A percentile compares a stretch with the other conserved stretches of the same genome.
Conservation (phyloP, 1,284 basidiomycete genomes). For the Xanthoconium separans region DNA sequence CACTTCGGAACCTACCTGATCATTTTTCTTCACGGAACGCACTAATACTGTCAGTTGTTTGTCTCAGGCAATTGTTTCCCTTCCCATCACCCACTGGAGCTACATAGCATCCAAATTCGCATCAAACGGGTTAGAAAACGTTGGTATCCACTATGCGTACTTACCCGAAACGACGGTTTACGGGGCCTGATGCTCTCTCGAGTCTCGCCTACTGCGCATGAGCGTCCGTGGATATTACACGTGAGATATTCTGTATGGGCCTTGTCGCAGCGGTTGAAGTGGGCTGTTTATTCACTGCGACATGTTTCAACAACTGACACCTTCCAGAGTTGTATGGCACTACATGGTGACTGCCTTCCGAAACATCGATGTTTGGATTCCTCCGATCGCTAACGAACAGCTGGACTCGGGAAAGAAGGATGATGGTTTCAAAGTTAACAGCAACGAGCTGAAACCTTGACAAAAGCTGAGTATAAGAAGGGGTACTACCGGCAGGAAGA, state of each 20-base stretch:
- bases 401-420: too few relatives aligned
- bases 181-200: neutral
- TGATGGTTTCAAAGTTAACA: neutral
- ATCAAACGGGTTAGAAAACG: too few relatives aligned
- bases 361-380: neutral
- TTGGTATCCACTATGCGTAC: neutral
- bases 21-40: neutral
- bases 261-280: neutral
- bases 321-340: neutral
- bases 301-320: neutral
- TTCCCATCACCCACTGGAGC: too few relatives aligned
- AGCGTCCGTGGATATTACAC: neutral
- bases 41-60: neutral
- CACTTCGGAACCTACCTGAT: neutral
- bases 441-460: neutral
- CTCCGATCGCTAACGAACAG: neutral
- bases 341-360: neutral
- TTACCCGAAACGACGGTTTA: neutral
- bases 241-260: neutral
- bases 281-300: neutral
- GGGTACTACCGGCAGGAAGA: neutral
- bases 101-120: too few relatives aligned
- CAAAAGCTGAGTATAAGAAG: constrained; percentile 8
- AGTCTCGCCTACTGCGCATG: neutral
- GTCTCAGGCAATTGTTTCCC: neutral